phyloP scores from a whole-genome alignment of 225 moss, liverwort and hornwort species.

The Climacium dendroides region DNA sequence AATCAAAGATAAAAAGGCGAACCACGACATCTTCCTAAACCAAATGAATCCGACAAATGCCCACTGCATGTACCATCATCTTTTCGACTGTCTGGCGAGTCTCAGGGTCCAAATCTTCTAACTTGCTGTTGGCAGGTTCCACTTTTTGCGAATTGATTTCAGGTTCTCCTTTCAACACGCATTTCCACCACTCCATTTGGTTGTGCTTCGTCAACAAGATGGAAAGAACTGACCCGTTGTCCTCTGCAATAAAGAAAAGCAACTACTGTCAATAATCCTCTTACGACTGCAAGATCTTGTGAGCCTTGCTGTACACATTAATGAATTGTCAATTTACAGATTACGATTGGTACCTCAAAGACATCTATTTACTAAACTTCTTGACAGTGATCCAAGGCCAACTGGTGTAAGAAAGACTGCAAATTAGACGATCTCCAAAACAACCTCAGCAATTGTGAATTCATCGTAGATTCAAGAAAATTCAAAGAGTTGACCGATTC shows the following conservation, averaged over 20 bases:
- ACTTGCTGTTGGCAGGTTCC: conserved; percentile 95
- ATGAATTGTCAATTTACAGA: background rate
- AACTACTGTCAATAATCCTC: background rate
- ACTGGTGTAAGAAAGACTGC: background rate
- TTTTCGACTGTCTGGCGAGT: conserved; percentile 97
- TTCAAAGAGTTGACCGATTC: background rate
- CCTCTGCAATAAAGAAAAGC: conserved; percentile 16
- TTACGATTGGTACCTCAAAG: background rate
- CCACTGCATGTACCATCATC: conserved; percentile 65
- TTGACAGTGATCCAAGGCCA: background rate
- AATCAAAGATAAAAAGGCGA: background rate
- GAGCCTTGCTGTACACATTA: background rate
- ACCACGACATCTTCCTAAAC: background rate
- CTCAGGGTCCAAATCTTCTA: conserved; percentile 80
- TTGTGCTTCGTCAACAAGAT: conserved; percentile 79
- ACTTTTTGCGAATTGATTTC: conserved; percentile 95
- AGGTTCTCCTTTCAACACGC: conserved; percentile 72
- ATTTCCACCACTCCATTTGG: conserved; percentile 99
- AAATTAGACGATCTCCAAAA: background rate
- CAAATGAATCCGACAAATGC: background rate
- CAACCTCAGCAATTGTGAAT: background rate
- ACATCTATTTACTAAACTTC: background rate
- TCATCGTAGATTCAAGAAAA: background rate
- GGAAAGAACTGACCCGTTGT: conserved; percentile 72
- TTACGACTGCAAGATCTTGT: background rate